A percentile compares a stretch with the other conserved stretches of the same genome.
These are phyloP conservation scores for Rhizopus sp. DNA, from an alignment of 371 early-diverging fungal genomes.

Conservation along the genomic window DNA sequence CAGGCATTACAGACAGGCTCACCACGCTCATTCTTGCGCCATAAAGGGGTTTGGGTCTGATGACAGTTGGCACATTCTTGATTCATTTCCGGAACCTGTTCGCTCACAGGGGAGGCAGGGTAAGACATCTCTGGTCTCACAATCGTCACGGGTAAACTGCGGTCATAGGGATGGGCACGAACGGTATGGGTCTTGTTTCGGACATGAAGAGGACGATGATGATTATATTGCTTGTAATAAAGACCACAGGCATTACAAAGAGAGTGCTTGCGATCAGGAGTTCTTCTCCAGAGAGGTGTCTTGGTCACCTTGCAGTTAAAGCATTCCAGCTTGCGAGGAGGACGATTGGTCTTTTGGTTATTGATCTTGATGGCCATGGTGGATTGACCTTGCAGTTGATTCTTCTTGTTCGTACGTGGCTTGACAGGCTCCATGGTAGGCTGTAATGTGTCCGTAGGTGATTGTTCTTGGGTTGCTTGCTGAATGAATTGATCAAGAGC, in stretches of 20 bases:
- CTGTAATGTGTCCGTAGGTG: neutral
- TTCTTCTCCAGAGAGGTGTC: slow-evolving; percentile 84
- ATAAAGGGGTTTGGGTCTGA: slow-evolving; percentile 87
- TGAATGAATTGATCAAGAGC: slow-evolving; percentile 26
- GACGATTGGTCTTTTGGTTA: slow-evolving; percentile 25
- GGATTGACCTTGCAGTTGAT: slow-evolving; percentile 25
- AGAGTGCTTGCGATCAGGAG: slow-evolving; percentile 73
- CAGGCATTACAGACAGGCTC: slow-evolving; percentile 91
- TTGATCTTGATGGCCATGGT: slow-evolving; percentile 27
- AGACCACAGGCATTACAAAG: slow-evolving; percentile 87
- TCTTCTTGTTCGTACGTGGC: slow-evolving; percentile 22
- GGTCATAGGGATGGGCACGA: slow-evolving; percentile 29
- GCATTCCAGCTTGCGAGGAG: slow-evolving; percentile 70
- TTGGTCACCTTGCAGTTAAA: slow-evolving; percentile 79
- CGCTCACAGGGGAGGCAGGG: slow-evolving; percentile 11
- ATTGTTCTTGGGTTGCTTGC: neutral
- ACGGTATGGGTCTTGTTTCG: slow-evolving; percentile 51
- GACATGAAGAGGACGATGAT: slow-evolving; percentile 69
- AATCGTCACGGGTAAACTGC: slow-evolving; percentile 19
- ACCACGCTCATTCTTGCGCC: slow-evolving; percentile 85
- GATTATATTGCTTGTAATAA: slow-evolving; percentile 75
- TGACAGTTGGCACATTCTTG: slow-evolving; percentile 79
- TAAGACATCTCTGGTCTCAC: slow-evolving; percentile 3
- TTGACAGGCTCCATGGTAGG: slow-evolving; percentile 9
- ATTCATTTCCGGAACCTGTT: slow-evolving; percentile 1